phyloP scores from a whole-genome alignment of 2,329 filamentous ascomycete species.

The Ascochyta clinopodiicola region DNA sequence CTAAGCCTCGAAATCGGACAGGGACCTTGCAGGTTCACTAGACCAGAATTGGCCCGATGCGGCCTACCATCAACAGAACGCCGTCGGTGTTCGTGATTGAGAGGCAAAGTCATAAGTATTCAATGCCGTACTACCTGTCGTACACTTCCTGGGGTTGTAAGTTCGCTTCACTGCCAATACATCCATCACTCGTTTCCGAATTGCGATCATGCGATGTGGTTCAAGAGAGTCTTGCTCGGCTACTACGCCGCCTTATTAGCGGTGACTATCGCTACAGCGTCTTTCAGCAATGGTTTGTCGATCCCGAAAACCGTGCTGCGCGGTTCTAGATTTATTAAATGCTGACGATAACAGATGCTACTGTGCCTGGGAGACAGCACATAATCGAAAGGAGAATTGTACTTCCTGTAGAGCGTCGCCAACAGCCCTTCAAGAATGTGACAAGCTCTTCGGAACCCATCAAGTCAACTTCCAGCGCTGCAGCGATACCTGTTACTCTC shows the following conservation, averaged over 20 bases:
- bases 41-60: conserved; percentile 20
- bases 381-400: background rate
- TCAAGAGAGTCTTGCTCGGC: conserved; percentile 35
- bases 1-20: conserved; percentile 42
- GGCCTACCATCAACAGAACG: conserved; percentile 22
- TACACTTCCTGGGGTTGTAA: conserved; percentile 29
- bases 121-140: conserved; percentile 36
- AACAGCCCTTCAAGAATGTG: conserved; percentile 10
- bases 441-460: conserved; percentile 5
- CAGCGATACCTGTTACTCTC: background rate
- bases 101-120: conserved; percentile 17
- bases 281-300: conserved; percentile 6
- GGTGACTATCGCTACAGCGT: conserved; percentile 6
- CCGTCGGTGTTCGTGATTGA: conserved; percentile 18
- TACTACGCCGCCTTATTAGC: conserved; percentile 16
- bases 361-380: background rate
- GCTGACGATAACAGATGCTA: conserved; percentile 1
- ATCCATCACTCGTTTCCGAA: conserved; percentile 32
- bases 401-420: conserved; percentile 15
- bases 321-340: background rate
- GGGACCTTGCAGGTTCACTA: conserved; percentile 20
- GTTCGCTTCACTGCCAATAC: conserved; percentile 27
- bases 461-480: background rate
- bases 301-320: background rate
- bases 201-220: conserved; percentile 48